Conservation (phyloP, 345 rosid species). For the Dimocarpus longan region DNA sequence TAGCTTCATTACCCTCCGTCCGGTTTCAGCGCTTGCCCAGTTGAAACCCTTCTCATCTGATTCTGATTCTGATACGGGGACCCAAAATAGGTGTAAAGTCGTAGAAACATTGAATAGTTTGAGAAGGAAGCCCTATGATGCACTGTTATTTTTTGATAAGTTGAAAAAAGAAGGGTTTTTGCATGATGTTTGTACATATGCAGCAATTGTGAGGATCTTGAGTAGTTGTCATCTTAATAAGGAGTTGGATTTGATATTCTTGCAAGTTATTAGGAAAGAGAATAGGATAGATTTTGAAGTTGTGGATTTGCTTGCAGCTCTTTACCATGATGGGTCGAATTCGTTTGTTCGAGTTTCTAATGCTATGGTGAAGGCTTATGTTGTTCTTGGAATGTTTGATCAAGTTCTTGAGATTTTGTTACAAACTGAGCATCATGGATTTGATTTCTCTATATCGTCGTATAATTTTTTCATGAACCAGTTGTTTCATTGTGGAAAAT, state of each 20-base stretch:
- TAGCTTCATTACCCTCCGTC: slow-evolving; percentile 25
- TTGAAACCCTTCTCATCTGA: slow-evolving; percentile 30
- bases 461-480: slow-evolving; percentile 68
- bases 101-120: slow-evolving; percentile 36
- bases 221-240: slow-evolving; percentile 39
- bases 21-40: slow-evolving; percentile 29
- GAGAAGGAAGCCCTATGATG: slow-evolving; percentile 46
- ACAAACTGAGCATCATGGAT: slow-evolving; percentile 36
- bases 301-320: slow-evolving; percentile 42
- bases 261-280: slow-evolving; percentile 42
- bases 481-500: slow-evolving; percentile 43
- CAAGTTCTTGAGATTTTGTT: slow-evolving; percentile 53
- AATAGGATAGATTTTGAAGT: slow-evolving; percentile 35
- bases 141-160: slow-evolving; percentile 45
- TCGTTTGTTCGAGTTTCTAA: slow-evolving; percentile 35
- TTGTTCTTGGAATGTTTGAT: slow-evolving; percentile 46
- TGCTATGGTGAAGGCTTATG: slow-evolving; percentile 63
- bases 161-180: slow-evolving; percentile 40
- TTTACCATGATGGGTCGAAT: slow-evolving; percentile 31
- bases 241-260: slow-evolving; percentile 47
- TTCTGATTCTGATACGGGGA: slow-evolving; percentile 27
- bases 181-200: slow-evolving; percentile 48
- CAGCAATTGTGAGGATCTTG: slow-evolving; percentile 45
- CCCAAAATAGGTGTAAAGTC: slow-evolving; percentile 21
- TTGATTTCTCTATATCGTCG: slow-evolving; percentile 34